Evolutionary conservation across 768 basidiomycete species (phyloP), one percentile per base, ranked within the genome.

Genomic region (Suillus clintonianus): DNA sequence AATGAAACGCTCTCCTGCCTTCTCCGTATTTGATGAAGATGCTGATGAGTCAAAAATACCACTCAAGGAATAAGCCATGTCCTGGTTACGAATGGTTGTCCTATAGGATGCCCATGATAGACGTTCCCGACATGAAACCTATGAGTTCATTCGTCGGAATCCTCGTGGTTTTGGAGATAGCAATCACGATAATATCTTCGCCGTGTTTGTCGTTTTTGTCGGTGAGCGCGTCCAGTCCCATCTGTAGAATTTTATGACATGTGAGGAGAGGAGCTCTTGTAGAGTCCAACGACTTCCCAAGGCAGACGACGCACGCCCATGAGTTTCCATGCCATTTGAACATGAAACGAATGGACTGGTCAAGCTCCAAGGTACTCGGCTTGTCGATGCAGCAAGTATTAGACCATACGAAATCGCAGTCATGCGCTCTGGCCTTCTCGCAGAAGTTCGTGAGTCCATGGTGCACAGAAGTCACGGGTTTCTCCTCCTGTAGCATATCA

Each of bases 271-370:
- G 13, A 15, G 47, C 47, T 15, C 24, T 24, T 50, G 14, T 50
- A 9, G 48, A 50, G 8, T 50, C 8, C 27, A 8, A 13, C 48
- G 24, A 27, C 48, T 50, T 7, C 6, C 24, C 47, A 15, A 48
- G 7, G 22, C 9, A 27, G 6, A 24, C 8, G 27, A 50, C 27
- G 15, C 24, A 17, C 48, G 8, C 14, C 24, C 4, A 15, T 17
- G 15, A 50, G 22, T 62, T 58, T 24, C 57, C 27, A 48, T 69
- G 63, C 67, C 67, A 69, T 39, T 53, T 57, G 41, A 62, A 69
- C 65, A 66, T 68, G 37, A 62, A 66, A 19, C 60, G 59, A 17
- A 66, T 64, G 43, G 67, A 64, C 41, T 66, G 62, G 34, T 63
- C 64, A 8, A 68, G 56, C 36, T 68, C 68, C 3, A 58, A 37